Evolutionary conservation across 2,329 filamentous ascomycete genomes (phyloP).

Genomic region (Colletotrichum salicis): DNA sequence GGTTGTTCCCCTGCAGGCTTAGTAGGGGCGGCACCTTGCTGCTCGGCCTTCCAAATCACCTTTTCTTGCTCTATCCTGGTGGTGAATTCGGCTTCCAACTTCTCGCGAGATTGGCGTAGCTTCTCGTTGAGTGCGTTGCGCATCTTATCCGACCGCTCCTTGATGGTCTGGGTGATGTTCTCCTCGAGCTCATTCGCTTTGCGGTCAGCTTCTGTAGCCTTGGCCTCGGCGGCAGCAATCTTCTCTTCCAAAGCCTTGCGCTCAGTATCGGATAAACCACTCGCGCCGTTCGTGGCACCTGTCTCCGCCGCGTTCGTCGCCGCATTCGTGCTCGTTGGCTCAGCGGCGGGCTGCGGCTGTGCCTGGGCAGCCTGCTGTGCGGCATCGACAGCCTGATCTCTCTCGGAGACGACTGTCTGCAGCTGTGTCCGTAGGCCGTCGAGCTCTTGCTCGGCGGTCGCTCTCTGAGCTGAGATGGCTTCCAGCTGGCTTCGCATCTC

Average conservation of each 20-base stretch:
- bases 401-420: constrained; percentile 68
- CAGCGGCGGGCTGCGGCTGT: constrained; percentile 33
- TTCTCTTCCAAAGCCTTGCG: constrained; percentile 68
- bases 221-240: constrained; percentile 68
- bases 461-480: constrained; percentile 73
- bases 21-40: constrained; percentile 44
- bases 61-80: constrained; percentile 72
- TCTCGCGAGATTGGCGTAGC: constrained; percentile 71
- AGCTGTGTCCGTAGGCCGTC: constrained; percentile 67
- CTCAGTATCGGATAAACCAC: constrained; percentile 64
- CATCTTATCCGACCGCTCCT: constrained; percentile 75
- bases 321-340: neutral
- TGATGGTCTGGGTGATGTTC: constrained; percentile 68
- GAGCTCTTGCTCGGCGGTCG: constrained; percentile 73
- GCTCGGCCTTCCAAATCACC: constrained; percentile 69
- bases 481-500: constrained; percentile 71
- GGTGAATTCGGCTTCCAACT: constrained; percentile 59
- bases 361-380: constrained; percentile 41
- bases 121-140: constrained; percentile 75
- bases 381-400: constrained; percentile 67
- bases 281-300: constrained; percentile 28
- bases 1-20: constrained; percentile 36
- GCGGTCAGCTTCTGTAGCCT: constrained; percentile 71
- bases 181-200: constrained; percentile 74
- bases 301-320: neutral